Conservation (phyloP, 2,329 filamentous ascomycete species). For the Fusarium nematophilum region DNA sequence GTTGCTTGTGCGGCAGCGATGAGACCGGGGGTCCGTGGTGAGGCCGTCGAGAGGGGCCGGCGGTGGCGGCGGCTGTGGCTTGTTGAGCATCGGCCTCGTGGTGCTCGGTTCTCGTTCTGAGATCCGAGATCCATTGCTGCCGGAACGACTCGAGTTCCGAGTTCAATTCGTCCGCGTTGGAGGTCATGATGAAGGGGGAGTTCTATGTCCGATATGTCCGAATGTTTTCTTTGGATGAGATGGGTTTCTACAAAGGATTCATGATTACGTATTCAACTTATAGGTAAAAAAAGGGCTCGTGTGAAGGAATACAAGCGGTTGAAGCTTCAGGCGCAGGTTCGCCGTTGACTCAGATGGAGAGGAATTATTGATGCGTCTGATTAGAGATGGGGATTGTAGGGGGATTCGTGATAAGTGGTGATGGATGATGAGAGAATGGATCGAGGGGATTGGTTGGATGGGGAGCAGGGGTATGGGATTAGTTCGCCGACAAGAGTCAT, state of each 20-base stretch:
- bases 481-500: constrained; percentile 37
- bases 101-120: constrained; percentile 58
- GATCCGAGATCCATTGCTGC: constrained; percentile 86
- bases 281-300: not conserved
- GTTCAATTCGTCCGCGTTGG: constrained; percentile 56
- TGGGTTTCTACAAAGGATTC: constrained; percentile 32
- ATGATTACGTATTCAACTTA: constrained; percentile 33
- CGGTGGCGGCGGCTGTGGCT: constrained; percentile 19
- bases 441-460: constrained; percentile 24
- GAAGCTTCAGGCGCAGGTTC: not conserved
- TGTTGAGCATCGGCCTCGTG: constrained; percentile 13
- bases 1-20: constrained; percentile 27
- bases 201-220: constrained; percentile 29
- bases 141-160: constrained; percentile 89
- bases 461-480: not conserved
- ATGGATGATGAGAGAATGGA: constrained; percentile 38
- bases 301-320: not conserved
- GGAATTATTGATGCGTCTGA: not conserved
- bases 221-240: not conserved
- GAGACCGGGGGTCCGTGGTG: constrained; percentile 38
- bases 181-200: constrained; percentile 30
- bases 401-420: constrained; percentile 22
- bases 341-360: constrained; percentile 34
- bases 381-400: not conserved
- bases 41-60: constrained; percentile 26